Evolutionary conservation across 768 basidiomycete species (phyloP).

Genomic region (Boletus sp.): DNA sequence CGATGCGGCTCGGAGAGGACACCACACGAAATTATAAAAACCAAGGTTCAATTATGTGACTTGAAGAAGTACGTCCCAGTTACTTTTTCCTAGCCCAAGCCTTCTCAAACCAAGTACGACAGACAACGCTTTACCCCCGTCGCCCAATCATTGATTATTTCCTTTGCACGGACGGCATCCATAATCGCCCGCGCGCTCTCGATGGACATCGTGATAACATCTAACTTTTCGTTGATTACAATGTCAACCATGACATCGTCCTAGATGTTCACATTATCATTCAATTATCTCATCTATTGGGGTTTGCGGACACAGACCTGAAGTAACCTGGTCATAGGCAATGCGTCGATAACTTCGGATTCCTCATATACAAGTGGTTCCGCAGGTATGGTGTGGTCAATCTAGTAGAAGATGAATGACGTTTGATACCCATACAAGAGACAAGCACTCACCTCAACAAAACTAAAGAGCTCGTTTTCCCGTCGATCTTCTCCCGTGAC

Average conservation of each 20-base stretch:
- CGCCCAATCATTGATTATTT: slow-evolving; percentile 22
- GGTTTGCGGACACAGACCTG: slow-evolving; percentile 20
- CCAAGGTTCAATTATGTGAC: not conserved
- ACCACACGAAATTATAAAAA: slow-evolving; percentile 14
- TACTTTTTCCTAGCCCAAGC: not conserved
- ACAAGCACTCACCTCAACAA: slow-evolving; percentile 33
- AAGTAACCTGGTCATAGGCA: slow-evolving; percentile 24
- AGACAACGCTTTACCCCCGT: slow-evolving; percentile 15
- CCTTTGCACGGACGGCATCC: slow-evolving; percentile 12
- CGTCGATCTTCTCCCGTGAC: slow-evolving; percentile 26
- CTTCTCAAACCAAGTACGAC: slow-evolving; percentile 1
- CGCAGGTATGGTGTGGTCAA: slow-evolving; percentile 37
- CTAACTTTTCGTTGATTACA: slow-evolving; percentile 16
- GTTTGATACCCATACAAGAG: not conserved
- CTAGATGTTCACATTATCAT: slow-evolving; percentile 12
- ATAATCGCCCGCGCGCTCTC: slow-evolving; percentile 21
- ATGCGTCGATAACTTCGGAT: slow-evolving; percentile 11
- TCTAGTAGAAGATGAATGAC: slow-evolving; percentile 20
- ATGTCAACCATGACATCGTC: slow-evolving; percentile 37
- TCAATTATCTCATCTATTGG: not conserved
- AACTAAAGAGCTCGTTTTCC: slow-evolving; percentile 24
- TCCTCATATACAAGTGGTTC: slow-evolving; percentile 5
- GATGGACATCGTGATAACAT: slow-evolving; percentile 21
- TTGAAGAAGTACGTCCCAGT: slow-evolving; percentile 4
- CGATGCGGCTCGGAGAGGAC: slow-evolving; percentile 68